Conservation (phyloP, 1,139 yeast genomes). For the Yamadazyma spencermartinsiae region DNA sequence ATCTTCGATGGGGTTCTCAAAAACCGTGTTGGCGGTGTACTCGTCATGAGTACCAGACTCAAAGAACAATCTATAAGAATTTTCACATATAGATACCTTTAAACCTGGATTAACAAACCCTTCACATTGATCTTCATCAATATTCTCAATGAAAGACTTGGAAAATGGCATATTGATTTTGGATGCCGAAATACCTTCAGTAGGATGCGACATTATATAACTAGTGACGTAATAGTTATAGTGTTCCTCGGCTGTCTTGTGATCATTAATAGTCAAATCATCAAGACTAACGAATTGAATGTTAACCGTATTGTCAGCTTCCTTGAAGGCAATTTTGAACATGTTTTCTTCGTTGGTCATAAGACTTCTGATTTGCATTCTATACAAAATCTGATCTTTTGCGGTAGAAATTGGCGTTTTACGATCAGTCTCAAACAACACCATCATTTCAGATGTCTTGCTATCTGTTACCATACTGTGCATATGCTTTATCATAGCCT, state of each 20-base stretch:
- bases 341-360: slow-evolving; percentile 86
- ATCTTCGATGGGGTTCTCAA: slow-evolving; percentile 32
- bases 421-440: slow-evolving; percentile 82
- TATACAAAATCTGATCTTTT: slow-evolving; percentile 84
- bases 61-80: slow-evolving; percentile 77
- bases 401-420: slow-evolving; percentile 63
- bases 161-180: slow-evolving; percentile 73
- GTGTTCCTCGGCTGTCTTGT: slow-evolving; percentile 70
- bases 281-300: slow-evolving; percentile 86
- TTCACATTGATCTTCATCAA: slow-evolving; percentile 60
- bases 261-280: slow-evolving; percentile 82
- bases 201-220: slow-evolving; percentile 91
- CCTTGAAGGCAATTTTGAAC: slow-evolving; percentile 81
- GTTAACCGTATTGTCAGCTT: slow-evolving; percentile 51
- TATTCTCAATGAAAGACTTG: slow-evolving; percentile 57
- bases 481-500: slow-evolving; percentile 85
- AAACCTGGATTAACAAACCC: slow-evolving; percentile 73
- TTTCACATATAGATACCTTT: slow-evolving; percentile 77
- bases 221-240: slow-evolving; percentile 95
- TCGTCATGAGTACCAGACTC: slow-evolving; percentile 83
- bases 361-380: slow-evolving; percentile 81
- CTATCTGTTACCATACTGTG: slow-evolving; percentile 76
- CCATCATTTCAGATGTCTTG: slow-evolving; percentile 79
- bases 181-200: slow-evolving; percentile 93
- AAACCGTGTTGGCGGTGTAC: slow-evolving; percentile 60